Evolutionary conservation across 345 rosid genomes (phyloP).

Genomic region (Populus euphratica): DNA sequence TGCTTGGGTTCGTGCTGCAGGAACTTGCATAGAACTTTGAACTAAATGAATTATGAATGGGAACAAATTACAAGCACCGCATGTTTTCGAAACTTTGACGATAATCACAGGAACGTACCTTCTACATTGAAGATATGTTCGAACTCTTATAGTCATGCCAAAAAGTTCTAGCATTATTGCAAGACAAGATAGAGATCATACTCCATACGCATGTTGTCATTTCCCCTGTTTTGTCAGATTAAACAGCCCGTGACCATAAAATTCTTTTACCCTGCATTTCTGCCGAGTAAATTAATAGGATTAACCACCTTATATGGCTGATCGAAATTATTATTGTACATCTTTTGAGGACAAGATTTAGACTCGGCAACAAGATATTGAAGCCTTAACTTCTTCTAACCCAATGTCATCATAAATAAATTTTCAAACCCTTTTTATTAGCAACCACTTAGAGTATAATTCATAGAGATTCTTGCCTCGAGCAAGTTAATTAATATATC

Average conservation of each 20-base stretch:
- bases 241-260: slow-evolving; percentile 7
- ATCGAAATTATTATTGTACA: too few relatives aligned
- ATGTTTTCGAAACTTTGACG: slow-evolving; percentile 5
- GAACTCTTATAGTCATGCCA: slow-evolving; percentile 13
- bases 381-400: not conserved
- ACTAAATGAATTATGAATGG: too few relatives aligned
- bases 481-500: not conserved
- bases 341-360: not conserved
- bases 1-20: not conserved
- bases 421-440: not conserved
- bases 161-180: slow-evolving; percentile 32
- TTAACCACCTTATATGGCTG: not conserved
- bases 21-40: not conserved
- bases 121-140: slow-evolving; percentile 17
- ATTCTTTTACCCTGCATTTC: not conserved
- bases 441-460: not conserved
- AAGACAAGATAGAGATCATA: slow-evolving; percentile 7
- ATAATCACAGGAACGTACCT: slow-evolving; percentile 1
- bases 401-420: not conserved
- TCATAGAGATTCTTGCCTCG: not conserved
- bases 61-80: not conserved
- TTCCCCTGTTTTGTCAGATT: slow-evolving; percentile 19
- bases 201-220: slow-evolving; percentile 10
- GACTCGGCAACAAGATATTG: not conserved
- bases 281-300: not conserved